Base-by-base conservation (phyloP, 106 monocot species). In the Alisma plantagoaquatica region DNA sequence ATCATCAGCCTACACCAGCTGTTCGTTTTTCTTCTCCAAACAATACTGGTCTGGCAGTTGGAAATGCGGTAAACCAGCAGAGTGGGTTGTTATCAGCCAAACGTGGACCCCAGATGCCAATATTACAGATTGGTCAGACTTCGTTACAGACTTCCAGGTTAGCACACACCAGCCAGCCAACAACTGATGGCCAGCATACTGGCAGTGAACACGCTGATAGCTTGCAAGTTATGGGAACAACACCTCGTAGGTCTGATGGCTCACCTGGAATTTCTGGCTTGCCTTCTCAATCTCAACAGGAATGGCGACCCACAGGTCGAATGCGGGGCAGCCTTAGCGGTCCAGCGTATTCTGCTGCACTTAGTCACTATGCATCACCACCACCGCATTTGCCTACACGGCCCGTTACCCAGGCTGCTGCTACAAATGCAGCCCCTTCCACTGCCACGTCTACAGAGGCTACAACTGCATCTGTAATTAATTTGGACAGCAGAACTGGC, bases 281-380 rank as follows among this genome's bases (percentile, higher is more conserved):
- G n/a, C n/a, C n/a, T n/a, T 46, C 59, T 25, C 63, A 61, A 35
- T 33, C 51, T 10, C 78, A 81, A 29, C 60, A 75, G 12, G 66
- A 53, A 33, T 92, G 92, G 92, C 62, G 63, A 27, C 86, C 92
- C n/a, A 77, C 74, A 1, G 86, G 92, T 8, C 63, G 78, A 16
- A 92, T 92, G 92, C 73, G 92, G 20, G 86, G 92, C 2, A 92
- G 92, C 38, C 65, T 92, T 15, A 82, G 66, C 1, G 92, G 86
- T 1, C 63, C 22, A 25, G 92, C 78, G 23, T 86, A 82, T 44
- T 63, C 69, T 1, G 75, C 74, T 24, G 86, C 86, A 15, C 45
- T 92, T 15, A 77, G 44, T 20, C 70, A 73, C 2, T 92, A 86
- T 45, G 9, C 64, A 55, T 23, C 33, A 51, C 62, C 29, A 26